Conservation (phyloP, 768 basidiomycete genomes). For the Sarcodon sp. region DNA sequence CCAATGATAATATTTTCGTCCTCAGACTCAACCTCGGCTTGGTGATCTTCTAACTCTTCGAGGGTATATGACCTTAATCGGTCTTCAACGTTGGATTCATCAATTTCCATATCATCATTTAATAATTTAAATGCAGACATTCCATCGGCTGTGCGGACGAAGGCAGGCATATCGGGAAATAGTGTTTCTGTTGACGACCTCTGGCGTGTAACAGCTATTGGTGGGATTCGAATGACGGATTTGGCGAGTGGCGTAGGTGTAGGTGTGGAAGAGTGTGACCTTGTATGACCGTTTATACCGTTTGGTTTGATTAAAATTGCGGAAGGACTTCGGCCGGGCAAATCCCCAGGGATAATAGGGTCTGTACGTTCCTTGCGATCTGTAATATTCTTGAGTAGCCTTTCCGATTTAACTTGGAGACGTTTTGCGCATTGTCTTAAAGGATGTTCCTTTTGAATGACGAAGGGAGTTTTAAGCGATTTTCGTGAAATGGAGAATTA, state of each 20-base stretch:
- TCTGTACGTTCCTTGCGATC: conserved; percentile 77
- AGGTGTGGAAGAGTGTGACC: conserved; percentile 26
- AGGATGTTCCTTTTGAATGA: conserved; percentile 61
- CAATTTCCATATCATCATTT: conserved; percentile 1
- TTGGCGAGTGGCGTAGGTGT: conserved; percentile 17
- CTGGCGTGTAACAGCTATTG: conserved; percentile 7
- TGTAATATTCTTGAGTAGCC: conserved; percentile 77
- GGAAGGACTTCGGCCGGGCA: conserved; percentile 13
- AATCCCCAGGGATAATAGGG: conserved; percentile 43
- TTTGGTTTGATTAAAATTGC: conserved; percentile 18
- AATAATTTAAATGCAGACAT: conserved; percentile 45
- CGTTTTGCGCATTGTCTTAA: conserved; percentile 72
- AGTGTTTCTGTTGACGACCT: conserved; percentile 27
- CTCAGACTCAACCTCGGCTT: conserved; percentile 12
- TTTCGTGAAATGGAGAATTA: neutral
- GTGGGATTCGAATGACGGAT: conserved; percentile 6
- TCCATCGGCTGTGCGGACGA: conserved; percentile 57
- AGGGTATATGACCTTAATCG: conserved; percentile 10
- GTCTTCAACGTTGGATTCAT: conserved; percentile 8
- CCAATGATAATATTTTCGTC: conserved; percentile 24
- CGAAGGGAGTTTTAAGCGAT: neutral
- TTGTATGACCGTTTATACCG: conserved; percentile 32
- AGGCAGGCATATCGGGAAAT: conserved; percentile 57
- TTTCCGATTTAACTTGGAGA: conserved; percentile 74
- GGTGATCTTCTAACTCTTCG: conserved; percentile 9